Conservation (phyloP, 2,329 filamentous ascomycete species). For the Hypoxylon sp. region DNA sequence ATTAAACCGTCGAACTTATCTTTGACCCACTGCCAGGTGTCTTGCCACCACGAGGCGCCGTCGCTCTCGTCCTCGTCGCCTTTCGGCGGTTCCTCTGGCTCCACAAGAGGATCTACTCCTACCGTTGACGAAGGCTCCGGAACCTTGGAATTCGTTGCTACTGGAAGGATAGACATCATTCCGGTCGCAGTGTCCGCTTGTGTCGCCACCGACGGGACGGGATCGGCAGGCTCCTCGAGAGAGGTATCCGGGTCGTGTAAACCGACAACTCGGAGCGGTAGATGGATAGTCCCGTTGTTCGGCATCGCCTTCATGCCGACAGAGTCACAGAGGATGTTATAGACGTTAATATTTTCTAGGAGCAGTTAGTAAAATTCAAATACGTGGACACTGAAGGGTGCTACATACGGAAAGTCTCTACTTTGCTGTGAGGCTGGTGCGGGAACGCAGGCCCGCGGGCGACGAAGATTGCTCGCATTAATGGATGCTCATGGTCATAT, state of each 20-base stretch:
- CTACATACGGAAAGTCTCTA: constrained; percentile 84
- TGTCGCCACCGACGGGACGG: constrained; percentile 35
- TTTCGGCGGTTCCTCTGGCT: constrained; percentile 29
- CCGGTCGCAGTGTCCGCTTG: constrained; percentile 25
- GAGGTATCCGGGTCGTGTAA: constrained; percentile 62
- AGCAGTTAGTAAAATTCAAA: constrained; percentile 44
- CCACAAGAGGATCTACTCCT: constrained; percentile 26
- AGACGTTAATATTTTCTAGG: constrained; percentile 91
- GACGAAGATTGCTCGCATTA: constrained; percentile 97
- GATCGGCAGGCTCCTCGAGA: constrained; percentile 46
- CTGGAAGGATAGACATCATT: constrained; percentile 40
- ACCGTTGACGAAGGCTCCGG: constrained; percentile 25
- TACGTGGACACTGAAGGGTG: neutral
- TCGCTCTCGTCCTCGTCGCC: constrained; percentile 60
- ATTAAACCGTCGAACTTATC: constrained; percentile 43
- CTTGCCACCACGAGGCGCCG: constrained; percentile 42
- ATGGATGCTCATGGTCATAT: constrained; percentile 92
- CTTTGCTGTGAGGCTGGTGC: constrained; percentile 80
- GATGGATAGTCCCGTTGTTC: constrained; percentile 88
- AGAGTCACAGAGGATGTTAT: constrained; percentile 93
- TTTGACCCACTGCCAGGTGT: constrained; percentile 45
- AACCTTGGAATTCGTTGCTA: constrained; percentile 24
- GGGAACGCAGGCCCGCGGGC: constrained; percentile 93
- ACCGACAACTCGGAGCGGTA: constrained; percentile 74
- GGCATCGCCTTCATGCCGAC: constrained; percentile 77